phyloP scores from a whole-genome alignment of 2,329 filamentous ascomycete genomes.

The Metarhizium guizhouense region DNA sequence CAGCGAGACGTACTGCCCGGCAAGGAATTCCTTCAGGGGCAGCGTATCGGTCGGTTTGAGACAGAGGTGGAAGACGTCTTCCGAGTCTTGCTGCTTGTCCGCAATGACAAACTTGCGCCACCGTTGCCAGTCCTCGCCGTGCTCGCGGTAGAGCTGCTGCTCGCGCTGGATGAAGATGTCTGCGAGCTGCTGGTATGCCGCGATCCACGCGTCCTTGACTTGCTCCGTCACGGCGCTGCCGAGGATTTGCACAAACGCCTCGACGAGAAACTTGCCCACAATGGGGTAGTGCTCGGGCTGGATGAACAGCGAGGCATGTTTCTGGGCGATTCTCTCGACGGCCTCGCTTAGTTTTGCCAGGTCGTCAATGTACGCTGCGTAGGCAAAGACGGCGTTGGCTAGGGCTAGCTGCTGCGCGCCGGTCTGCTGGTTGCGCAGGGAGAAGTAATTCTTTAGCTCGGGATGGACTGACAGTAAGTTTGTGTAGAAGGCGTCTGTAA shows the following conservation, averaged over 20 bases:
- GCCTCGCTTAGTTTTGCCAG: constrained; percentile 46
- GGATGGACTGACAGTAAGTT: constrained; percentile 58
- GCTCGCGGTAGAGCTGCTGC: constrained; percentile 46
- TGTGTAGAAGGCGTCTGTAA: constrained; percentile 63
- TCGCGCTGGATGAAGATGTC: constrained; percentile 61
- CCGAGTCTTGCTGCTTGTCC: constrained; percentile 52
- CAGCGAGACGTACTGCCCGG: constrained; percentile 67
- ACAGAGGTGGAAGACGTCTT: constrained; percentile 59
- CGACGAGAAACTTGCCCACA: constrained; percentile 59
- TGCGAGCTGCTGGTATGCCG: constrained; percentile 63
- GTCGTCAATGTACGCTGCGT: constrained; percentile 64
- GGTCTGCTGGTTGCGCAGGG: constrained; percentile 57
- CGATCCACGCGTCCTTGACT: constrained; percentile 60
- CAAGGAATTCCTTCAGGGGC: constrained; percentile 50
- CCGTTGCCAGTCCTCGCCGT: constrained; percentile 30
- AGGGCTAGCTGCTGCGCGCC: constrained; percentile 61
- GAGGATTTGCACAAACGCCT: constrained; percentile 57
- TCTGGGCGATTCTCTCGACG: constrained; percentile 63
- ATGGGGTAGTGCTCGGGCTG: constrained; percentile 59
- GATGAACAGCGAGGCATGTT: constrained; percentile 63
- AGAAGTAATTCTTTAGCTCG: constrained; percentile 61
- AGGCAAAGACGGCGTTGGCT: constrained; percentile 59
- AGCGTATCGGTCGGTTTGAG: constrained; percentile 50
- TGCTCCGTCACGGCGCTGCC: constrained; percentile 57
- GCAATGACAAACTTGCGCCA: constrained; percentile 48